Conservation (phyloP, 345 rosid species). For the Bruguiera sexangula region DNA sequence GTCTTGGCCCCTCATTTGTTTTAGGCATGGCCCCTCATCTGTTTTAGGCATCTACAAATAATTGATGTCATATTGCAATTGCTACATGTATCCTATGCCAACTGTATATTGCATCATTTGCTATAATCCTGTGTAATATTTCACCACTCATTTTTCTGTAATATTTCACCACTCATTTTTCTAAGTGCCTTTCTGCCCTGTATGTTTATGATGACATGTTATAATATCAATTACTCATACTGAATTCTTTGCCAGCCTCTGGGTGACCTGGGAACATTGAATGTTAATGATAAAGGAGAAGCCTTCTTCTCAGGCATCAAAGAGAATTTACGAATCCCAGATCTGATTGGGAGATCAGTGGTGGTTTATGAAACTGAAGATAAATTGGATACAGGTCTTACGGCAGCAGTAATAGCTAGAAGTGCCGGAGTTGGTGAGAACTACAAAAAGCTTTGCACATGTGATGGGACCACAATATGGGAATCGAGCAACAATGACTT, state of each 20-base stretch:
- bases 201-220: neutral
- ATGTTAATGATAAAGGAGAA: constrained; percentile 62
- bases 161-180: too few relatives aligned
- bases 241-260: constrained; percentile 43
- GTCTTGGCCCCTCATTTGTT: too few relatives aligned
- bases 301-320: constrained; percentile 61
- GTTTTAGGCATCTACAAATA: too few relatives aligned
- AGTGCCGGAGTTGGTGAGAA: constrained; percentile 98
- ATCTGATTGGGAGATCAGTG: constrained; percentile 79
- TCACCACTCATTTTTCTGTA: too few relatives aligned
- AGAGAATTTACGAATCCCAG: constrained; percentile 60
- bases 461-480: constrained; percentile 95
- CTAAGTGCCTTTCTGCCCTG: neutral
- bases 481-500: constrained; percentile 71
- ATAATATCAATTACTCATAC: neutral
- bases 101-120: neutral
- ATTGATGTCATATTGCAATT: too few relatives aligned
- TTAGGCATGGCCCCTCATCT: too few relatives aligned
- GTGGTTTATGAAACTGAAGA: constrained; percentile 65
- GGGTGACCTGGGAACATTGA: constrained; percentile 97
- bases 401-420: constrained; percentile 88
- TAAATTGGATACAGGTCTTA: constrained; percentile 54
- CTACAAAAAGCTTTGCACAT: constrained; percentile 84
- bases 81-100: too few relatives aligned
- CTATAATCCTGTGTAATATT: too few relatives aligned